Conservation (phyloP, 139 green algal genomes). For the Zygnema cylindricum region DNA sequence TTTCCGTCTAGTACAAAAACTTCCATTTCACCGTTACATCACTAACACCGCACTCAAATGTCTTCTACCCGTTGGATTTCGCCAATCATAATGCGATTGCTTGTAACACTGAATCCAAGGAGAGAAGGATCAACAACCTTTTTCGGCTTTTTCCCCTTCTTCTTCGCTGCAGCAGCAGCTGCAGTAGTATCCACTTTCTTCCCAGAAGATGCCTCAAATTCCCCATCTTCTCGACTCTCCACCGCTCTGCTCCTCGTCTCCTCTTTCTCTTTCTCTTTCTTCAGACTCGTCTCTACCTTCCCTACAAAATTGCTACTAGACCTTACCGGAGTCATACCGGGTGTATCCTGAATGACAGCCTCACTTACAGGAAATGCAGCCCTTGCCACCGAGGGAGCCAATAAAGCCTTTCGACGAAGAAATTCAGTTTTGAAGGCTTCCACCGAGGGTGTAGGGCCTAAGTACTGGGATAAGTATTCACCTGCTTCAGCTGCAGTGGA, state of each 20-base stretch:
- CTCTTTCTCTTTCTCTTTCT: constrained; percentile 21
- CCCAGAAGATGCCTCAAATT: neutral
- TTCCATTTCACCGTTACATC: no score
- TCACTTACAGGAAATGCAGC: constrained; percentile 51
- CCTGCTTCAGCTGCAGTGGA: constrained; percentile 40
- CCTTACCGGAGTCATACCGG: neutral
- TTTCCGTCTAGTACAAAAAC: no score
- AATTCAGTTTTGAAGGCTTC: constrained; percentile 44
- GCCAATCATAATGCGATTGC: constrained; percentile 60
- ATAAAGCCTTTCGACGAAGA: neutral
- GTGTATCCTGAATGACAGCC: constrained; percentile 32
- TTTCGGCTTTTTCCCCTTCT: constrained; percentile 60
- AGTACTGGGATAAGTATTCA: constrained; percentile 50
- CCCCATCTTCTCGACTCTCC: neutral
- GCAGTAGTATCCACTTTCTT: neutral
- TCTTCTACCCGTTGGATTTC: constrained; percentile 59
- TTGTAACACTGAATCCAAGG: constrained; percentile 56
- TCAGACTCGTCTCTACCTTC: constrained; percentile 1
- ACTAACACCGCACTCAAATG: constrained; percentile 25
- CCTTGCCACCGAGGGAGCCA: neutral
- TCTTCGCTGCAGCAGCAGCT: constrained; percentile 39
- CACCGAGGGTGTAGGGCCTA: constrained; percentile 18
- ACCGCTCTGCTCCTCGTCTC: neutral
- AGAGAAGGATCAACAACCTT: constrained; percentile 59
- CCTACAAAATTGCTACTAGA: neutral